Conservation (phyloP, 202 grass and related monocot species). For the Carex sylvatica region DNA sequence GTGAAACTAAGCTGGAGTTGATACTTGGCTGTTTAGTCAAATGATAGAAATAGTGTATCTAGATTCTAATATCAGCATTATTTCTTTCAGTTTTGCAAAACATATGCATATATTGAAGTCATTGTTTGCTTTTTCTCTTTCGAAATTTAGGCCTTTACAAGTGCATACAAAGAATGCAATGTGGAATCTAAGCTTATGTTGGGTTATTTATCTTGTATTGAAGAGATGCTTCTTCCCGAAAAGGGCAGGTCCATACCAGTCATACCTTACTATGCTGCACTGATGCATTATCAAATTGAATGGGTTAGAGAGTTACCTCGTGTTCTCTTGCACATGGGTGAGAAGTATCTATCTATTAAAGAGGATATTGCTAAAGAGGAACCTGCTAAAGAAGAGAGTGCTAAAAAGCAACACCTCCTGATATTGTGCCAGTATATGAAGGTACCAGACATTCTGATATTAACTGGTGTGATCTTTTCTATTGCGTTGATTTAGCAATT, state of each 20-base stretch:
- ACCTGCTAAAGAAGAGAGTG: conserved; percentile 1
- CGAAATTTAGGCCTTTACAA: conserved; percentile 76
- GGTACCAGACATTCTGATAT: conserved; percentile 12
- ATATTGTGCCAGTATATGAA: conserved; percentile 6
- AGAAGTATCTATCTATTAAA: conserved; percentile 55
- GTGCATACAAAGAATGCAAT: conserved; percentile 66
- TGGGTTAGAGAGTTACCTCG: conserved; percentile 68
- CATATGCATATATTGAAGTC: conserved; percentile 21
- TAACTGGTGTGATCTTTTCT: not conserved
- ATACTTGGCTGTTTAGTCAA: not conserved
- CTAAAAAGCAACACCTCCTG: not conserved
- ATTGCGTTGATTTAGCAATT: not conserved
- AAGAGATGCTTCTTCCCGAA: conserved; percentile 59
- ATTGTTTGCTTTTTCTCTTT: conserved; percentile 28
- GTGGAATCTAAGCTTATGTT: conserved; percentile 62
- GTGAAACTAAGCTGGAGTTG: not conserved
- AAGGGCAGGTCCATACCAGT: not conserved
- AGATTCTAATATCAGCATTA: not conserved
- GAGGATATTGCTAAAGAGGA: conserved; percentile 29
- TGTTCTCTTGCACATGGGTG: conserved; percentile 59
- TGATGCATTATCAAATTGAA: conserved; percentile 40
- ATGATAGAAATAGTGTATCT: not conserved
- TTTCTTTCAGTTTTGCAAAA: conserved; percentile 12
- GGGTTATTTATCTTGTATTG: conserved; percentile 57
- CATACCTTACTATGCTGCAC: conserved; percentile 15